These are phyloP conservation scores for Arabis hirsuta DNA, from an alignment of 345 rosid species.

Conservation along the genomic window DNA sequence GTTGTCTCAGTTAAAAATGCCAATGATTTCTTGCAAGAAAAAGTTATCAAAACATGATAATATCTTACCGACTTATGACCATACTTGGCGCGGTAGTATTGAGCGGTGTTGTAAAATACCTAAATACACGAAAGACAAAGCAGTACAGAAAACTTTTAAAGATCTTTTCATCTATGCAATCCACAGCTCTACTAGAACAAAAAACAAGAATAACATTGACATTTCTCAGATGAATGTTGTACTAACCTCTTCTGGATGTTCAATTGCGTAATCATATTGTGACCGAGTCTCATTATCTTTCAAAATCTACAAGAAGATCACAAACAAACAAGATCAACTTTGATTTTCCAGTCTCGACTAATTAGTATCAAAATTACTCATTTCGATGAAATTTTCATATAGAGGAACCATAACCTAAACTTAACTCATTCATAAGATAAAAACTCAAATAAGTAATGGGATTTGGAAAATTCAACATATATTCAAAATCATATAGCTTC, in stretches of 20 bases:
- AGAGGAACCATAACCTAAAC: background rate
- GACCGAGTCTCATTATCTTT: constrained; percentile 95
- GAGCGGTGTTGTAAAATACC: constrained; percentile 96
- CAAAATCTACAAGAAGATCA: constrained; percentile 62
- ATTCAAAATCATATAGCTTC: background rate
- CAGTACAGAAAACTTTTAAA: background rate
- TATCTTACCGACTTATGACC: constrained; percentile 91
- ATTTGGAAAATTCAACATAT: background rate
- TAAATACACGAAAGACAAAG: constrained; percentile 34
- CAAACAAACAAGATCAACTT: constrained; percentile 5
- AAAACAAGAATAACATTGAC: constrained; percentile 14
- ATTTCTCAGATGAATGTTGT: background rate
- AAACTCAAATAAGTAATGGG: background rate
- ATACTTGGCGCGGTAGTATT: constrained; percentile 85
- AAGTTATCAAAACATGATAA: background rate
- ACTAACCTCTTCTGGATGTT: constrained; percentile 91
- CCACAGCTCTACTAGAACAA: background rate
- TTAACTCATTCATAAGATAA: constrained; percentile 4
- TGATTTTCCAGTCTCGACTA: background rate
- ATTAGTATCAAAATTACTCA: background rate
- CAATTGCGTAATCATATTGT: constrained; percentile 95
- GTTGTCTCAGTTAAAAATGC: background rate
- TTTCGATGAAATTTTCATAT: background rate
- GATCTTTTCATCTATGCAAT: background rate
- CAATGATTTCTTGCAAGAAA: background rate